These are phyloP conservation scores for Aspergillus tamarii DNA, from an alignment of 2,329 filamentous ascomycete genomes.

Conservation along the genomic window DNA sequence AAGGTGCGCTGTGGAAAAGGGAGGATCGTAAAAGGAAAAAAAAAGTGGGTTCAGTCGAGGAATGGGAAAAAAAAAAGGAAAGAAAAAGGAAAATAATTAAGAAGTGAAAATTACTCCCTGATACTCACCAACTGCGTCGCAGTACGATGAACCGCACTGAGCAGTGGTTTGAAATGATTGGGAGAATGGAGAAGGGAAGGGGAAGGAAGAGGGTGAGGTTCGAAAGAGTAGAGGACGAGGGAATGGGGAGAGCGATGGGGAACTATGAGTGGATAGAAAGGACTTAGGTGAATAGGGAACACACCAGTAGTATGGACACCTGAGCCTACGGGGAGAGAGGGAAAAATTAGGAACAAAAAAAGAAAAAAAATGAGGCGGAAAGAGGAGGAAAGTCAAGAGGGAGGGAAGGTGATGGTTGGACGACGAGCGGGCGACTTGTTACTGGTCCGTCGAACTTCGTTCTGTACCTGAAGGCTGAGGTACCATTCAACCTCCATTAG, in stretches of 20 bases:
- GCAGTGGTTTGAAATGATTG: conserved; percentile 31
- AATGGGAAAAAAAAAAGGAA: conserved; percentile 12
- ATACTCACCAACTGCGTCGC: conserved; percentile 32
- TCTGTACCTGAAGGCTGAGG: conserved; percentile 7
- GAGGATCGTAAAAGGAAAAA: conserved; percentile 11
- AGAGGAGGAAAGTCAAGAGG: conserved; percentile 20
- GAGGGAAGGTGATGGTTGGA: conserved; percentile 16
- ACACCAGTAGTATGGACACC: conserved; percentile 17
- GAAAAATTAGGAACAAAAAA: conserved; percentile 15
- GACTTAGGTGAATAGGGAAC: conserved; percentile 14
- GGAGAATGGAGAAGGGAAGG: conserved; percentile 20
- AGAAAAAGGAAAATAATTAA: conserved; percentile 11
- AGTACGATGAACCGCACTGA: conserved; percentile 36
- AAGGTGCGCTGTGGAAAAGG: conserved; percentile 11
- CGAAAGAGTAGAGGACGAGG: conserved; percentile 21
- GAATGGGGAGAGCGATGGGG: conserved; percentile 21
- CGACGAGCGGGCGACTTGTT: not conserved
- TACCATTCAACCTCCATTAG: not conserved
- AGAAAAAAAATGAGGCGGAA: conserved; percentile 23
- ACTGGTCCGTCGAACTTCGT: conserved; percentile 3
- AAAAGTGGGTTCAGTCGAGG: conserved; percentile 4
- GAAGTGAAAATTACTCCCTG: conserved; percentile 20
- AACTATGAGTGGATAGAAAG: conserved; percentile 20
- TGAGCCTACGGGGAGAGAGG: conserved; percentile 10
- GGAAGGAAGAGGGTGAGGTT: conserved; percentile 22